Base-by-base conservation (phyloP, 2,329 filamentous ascomycete genomes). In the Metarhizium brunneum region DNA sequence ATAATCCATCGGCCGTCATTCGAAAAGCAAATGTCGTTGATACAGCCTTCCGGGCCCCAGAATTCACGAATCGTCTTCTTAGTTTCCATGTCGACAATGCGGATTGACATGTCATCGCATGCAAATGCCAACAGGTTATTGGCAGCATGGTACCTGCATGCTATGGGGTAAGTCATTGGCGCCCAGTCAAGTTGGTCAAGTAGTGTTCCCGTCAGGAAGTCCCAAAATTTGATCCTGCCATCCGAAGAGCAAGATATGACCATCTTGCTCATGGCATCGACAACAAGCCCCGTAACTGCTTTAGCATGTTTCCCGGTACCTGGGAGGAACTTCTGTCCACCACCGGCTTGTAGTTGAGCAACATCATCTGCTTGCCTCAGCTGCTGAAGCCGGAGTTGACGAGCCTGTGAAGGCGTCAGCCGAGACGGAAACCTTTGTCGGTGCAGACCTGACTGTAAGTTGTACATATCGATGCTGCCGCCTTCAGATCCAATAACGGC, bases 181-280 rank as follows among this genome's bases (percentile, higher is more conserved):
- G 86, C 83, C 87, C 91, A 95, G 68, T 92, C 85, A 53, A 97
- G 83, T 65, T 96, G 85, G 59, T 92, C 82, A 11, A 88, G 67
- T 2, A 97, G 78, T 48, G 83, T 81, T 7, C 92, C 94, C 0
- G 88, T 90, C n/a, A 84, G 71, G 60, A 99, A 95, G 61, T 95
- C 89, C 95, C 95, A 99, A 68, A 99, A 97, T 75, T 96, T 97
- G 64, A 97, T 80, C 69, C 87, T 95, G 36, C 94, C 94, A 69
- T 99, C 94, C 14, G 91, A 73, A 2, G 90, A 87, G 67, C 91
- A 95, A 58, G 91, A 95, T 47, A 96, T 84, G 52, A 97, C 78
- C 18, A 81, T 83, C 60, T 86, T 88, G 71, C 96, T 96, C 69
- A 97, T 78, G n/a, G 84, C 86, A 72, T 99, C 92, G 16, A 97